Evolutionary conservation across 2,329 filamentous ascomycete genomes (phyloP).

Genomic region (Scedosporium aurantiacum): DNA sequence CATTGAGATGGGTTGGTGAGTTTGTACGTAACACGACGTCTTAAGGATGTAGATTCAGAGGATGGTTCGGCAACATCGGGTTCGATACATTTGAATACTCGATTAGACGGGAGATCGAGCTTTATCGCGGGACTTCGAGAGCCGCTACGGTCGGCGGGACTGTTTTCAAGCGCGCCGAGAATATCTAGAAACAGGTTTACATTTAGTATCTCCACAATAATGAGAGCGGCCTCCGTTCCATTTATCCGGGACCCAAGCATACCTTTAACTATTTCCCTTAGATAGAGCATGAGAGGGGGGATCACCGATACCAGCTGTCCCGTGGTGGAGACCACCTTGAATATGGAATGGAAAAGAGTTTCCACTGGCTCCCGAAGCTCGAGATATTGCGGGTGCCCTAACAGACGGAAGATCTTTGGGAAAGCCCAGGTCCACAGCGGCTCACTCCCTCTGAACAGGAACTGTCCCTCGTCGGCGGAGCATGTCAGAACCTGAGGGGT

Average conservation of each 20-base stretch:
- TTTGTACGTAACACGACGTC: slow-evolving; percentile 7
- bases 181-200: background rate
- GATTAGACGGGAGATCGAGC: slow-evolving; percentile 2
- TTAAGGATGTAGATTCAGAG: background rate
- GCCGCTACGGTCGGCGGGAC: background rate
- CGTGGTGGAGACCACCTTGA: slow-evolving; percentile 31
- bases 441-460: slow-evolving; percentile 43
- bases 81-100: slow-evolving; percentile 1
- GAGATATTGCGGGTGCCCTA: slow-evolving; percentile 39
- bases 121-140: background rate
- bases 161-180: background rate
- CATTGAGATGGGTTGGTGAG: slow-evolving; percentile 5
- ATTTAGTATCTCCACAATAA: background rate
- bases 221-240: too few species aligned
- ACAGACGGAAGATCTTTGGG: slow-evolving; percentile 44
- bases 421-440: slow-evolving; percentile 57
- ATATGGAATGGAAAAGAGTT: slow-evolving; percentile 37
- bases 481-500: slow-evolving; percentile 57
- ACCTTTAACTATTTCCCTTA: slow-evolving; percentile 38
- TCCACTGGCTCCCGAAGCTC: slow-evolving; percentile 40
- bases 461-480: slow-evolving; percentile 25
- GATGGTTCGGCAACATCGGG: background rate
- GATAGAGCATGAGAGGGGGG: slow-evolving; percentile 33
- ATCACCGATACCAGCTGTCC: slow-evolving; percentile 35
- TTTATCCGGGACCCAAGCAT: slow-evolving; percentile 13